A percentile compares a stretch with the other conserved stretches of the same genome.
Conservation (phyloP, 768 basidiomycete genomes). For the Tricholoma terreum region DNA sequence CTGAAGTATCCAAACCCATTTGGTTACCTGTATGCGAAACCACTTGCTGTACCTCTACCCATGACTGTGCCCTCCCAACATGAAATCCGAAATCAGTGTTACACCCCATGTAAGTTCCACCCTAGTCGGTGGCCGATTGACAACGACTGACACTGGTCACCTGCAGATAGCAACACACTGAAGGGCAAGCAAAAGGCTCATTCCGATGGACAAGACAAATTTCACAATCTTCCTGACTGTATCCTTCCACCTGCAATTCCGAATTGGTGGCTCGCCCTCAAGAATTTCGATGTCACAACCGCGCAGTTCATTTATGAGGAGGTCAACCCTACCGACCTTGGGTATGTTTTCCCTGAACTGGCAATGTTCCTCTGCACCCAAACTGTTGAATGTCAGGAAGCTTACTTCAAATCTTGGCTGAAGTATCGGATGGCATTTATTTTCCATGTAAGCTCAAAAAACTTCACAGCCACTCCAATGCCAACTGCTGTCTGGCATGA, state of each 20-base stretch:
- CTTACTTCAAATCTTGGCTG: slow-evolving; percentile 5
- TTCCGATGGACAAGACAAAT: neutral
- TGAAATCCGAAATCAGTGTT: neutral
- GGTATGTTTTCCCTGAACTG: slow-evolving; percentile 8
- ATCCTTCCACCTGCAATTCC: neutral
- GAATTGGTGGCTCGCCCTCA: neutral
- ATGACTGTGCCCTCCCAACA: neutral
- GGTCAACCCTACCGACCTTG: neutral
- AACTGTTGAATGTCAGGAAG: neutral
- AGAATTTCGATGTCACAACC: neutral
- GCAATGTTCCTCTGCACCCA: slow-evolving; percentile 1
- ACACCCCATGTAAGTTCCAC: neutral
- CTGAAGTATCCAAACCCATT: neutral
- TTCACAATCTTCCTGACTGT: neutral
- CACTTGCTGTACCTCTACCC: neutral
- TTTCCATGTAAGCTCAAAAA: neutral
- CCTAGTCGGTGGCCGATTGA: neutral
- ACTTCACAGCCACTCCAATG: slow-evolving; percentile 3
- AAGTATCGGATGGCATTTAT: neutral
- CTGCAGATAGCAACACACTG: neutral
- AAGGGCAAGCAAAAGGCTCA: neutral
- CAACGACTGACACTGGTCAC: neutral
- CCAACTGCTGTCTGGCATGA: slow-evolving; percentile 6
- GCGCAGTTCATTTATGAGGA: neutral
- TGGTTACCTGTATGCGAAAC: neutral